Evolutionary conservation across 495 filamentous ascomycete species (phyloP), one percentile per base, ranked within the genome.

Genomic region (Aspergillus indologenus): DNA sequence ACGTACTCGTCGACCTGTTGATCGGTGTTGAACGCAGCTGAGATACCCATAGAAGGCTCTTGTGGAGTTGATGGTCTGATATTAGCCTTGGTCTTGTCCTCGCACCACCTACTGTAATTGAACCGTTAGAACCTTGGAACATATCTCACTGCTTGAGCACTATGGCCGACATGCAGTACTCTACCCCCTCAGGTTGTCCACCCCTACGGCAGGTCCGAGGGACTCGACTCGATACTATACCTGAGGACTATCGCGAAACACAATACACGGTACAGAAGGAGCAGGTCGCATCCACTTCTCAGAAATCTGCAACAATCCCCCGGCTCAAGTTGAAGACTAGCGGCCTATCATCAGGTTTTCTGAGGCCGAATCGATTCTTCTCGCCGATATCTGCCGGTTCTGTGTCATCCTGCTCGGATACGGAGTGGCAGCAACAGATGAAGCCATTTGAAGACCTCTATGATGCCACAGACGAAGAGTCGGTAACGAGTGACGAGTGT

Each of bases 191-290:
- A 26, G 71, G 73, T 73, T 76, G 60, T 63, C 83, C 87, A 61
- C 84, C 83, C 58, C 80, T 82, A 67, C 84, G 78, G 89, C 91
- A 82, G 89, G 89, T 71, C 80, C 84, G 80, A 75, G 83, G 80
- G 68, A 78, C 81, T 71, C 71, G 75, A 61, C 87, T 92, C 89
- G 91, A 92, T 90, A 88, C 89, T 60, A 90, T 92, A 86, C 87
- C 89, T 67, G 90, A 92, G 76, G 87, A 92, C 68, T 81, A 57
- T 8, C 65, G 71, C 42, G 73, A 77, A 56, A 61, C 70, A 14
- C 66, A 72, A 18, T 66, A 66, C 43, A 53, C 60, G 45, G 64
- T 66, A n/a, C 61, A 61, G 15, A 15, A 54, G 15, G 42, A n/a
- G n/a, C 40, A 15, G 3, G 29, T 29, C 47, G 29, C 42, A 45